Evolutionary conservation across 2,329 filamentous ascomycete species (phyloP), one percentile per base, ranked within the genome.

Genomic region (Colletotrichum sp.): DNA sequence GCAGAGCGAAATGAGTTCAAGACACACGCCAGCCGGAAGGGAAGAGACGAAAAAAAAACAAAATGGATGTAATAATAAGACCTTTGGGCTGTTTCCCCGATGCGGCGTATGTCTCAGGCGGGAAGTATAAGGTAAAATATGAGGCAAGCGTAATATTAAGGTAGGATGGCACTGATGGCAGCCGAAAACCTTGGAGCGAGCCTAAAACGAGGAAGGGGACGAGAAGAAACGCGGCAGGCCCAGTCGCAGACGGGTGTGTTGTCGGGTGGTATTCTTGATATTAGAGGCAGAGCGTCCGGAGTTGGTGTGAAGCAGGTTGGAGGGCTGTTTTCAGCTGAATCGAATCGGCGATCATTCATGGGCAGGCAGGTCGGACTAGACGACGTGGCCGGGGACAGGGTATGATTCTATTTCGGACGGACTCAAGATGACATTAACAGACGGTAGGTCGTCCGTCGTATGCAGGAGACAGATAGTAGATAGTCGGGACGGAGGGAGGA

Each of bases 81-180:
- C 44, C n/a, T 30, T 28, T 44, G 13, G n/a, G 30, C 24, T 57
- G 39, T 48, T 60, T n/a, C 57, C 59, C 72, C 68, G 63, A 75
- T 34, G 69, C 69, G 68, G 72, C 36, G 32, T 36, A 26, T 75
- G 72, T 75, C 72, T 75, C 72, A 72, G 72, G 32, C 68, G 68
- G 72, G 72, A 72, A 75, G 39, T 32, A 72, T 48, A 62, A 75
- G 26, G 30, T 36, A 28, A 52, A 69, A 7, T 67, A 68, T 48
- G 32, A 60, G 32, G 63, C 55, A 22, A 59, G 63, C 22, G 34
- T 68, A 55, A 15, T 26, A 39, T 65, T n/a, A 65, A 63, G 57
- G 24, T 30, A 18, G 18, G 24, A 39, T 60, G 34, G n/a, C 26
- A 63, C 16, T 48, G 34, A 68, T 48, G 39, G 39, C 39, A 48